Base-by-base conservation (phyloP, 768 basidiomycete species). In the Rhodocollybia butyracea region DNA sequence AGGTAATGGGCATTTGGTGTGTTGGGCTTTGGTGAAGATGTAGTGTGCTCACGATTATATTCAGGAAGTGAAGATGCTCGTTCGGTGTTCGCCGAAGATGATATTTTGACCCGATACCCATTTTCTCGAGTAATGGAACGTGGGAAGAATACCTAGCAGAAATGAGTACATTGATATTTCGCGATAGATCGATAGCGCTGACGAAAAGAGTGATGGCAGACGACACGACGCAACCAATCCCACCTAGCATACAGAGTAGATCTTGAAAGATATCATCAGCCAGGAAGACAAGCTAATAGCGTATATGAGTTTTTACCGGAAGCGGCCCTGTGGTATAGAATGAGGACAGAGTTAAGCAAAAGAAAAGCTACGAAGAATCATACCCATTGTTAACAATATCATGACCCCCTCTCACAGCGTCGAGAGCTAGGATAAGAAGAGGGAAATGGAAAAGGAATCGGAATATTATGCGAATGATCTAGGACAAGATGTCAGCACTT, bases 151-250 rank as follows among this genome's bases (percentile, higher is more conserved):
- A 90, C 79, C 87, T 89, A 29, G 22, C 11, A 19, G 71, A 5
- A 79, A 78, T 67, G 80, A 80, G 64, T 81, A 80, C 30, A 79
- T 70, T 73, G 76, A 32, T 5, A n/a, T n/a, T n/a, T n/a, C n/a
- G n/a, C n/a, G 27, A 29, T 31, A 46, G 7, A 36, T 19, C 27
- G 22, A 46, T 29, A 46, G 41, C 26, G 68, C 84, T 63, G 63
- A 90, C 90, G 30, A 92, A 75, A 30, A 93, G 76, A 3, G 91
- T 93, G 22, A 92, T 88, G 17, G 83, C 83, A 24, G 90, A 90
- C 3, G 90, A 92, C 21, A 89, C 76, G 63, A 91, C 84, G 61
- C 85, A 85, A 13, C 90, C 90, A 29, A 92, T 78, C 17, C 79
- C 89, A 21, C 82, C 85, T 51, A 86, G 61, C 82, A 89, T 85